Conservation (phyloP, 2,329 filamentous ascomycete species). For the Aspergillus sojae region DNA sequence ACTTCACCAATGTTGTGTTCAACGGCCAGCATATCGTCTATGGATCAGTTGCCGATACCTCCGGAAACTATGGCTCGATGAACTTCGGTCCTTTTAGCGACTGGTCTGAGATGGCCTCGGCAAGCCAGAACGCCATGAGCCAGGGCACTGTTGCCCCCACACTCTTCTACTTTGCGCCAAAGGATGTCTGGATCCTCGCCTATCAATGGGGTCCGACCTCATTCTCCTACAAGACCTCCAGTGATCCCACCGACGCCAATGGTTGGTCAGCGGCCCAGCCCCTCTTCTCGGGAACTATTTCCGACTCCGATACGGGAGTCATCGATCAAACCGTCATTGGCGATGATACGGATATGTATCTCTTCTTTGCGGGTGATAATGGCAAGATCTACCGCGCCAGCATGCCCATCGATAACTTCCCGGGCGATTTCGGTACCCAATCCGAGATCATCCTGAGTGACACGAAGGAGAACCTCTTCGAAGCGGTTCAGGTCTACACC, state of each 20-base stretch:
- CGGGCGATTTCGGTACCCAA: slow-evolving; percentile 58
- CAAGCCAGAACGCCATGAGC: slow-evolving; percentile 56
- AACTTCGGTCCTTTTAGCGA: slow-evolving; percentile 58
- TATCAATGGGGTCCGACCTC: slow-evolving; percentile 65
- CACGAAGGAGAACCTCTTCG: slow-evolving; percentile 61
- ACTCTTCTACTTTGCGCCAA: slow-evolving; percentile 65
- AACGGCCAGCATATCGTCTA: slow-evolving; percentile 66
- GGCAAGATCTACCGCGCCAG: slow-evolving; percentile 66
- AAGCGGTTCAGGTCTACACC: slow-evolving; percentile 69
- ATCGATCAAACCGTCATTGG: slow-evolving; percentile 69
- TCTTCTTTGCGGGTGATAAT: slow-evolving; percentile 70
- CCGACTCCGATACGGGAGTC: slow-evolving; percentile 53
- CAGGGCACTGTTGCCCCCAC: slow-evolving; percentile 59
- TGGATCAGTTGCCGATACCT: slow-evolving; percentile 51
- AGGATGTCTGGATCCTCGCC: slow-evolving; percentile 65
- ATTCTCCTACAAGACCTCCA: slow-evolving; percentile 64
- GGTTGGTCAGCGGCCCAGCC: slow-evolving; percentile 58
- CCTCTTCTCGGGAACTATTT: slow-evolving; percentile 60
- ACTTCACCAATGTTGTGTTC: slow-evolving; percentile 61
- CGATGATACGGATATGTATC: slow-evolving; percentile 63
- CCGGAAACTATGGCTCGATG: slow-evolving; percentile 59
- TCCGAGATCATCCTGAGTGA: slow-evolving; percentile 57
- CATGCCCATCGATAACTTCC: slow-evolving; percentile 66
- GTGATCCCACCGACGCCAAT: slow-evolving; percentile 59
- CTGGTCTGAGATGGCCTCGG: slow-evolving; percentile 56